phyloP scores from a whole-genome alignment of 2,329 filamentous ascomycete genomes.

The Chaetoscypha palmicola region DNA sequence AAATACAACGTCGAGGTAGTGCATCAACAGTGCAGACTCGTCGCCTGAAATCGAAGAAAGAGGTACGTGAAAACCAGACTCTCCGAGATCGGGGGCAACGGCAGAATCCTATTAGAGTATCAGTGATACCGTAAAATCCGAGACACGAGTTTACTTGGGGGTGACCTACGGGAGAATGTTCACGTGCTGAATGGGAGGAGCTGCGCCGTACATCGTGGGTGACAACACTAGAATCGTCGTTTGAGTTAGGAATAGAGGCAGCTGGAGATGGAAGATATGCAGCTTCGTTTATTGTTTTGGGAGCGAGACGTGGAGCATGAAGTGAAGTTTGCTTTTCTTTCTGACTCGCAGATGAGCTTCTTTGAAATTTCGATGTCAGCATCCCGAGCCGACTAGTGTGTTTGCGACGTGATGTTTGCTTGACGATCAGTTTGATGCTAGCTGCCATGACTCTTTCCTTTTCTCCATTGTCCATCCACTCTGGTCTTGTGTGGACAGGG shows the following conservation, averaged over 20 bases:
- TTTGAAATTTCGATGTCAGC: slow-evolving; percentile 3
- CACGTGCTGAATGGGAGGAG: neutral
- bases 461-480: slow-evolving; percentile 19
- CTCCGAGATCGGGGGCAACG: neutral
- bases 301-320: slow-evolving; percentile 15
- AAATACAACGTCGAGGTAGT: slow-evolving; percentile 56
- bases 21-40: slow-evolving; percentile 39
- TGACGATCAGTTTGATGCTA: slow-evolving; percentile 48
- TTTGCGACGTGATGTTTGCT: slow-evolving; percentile 39
- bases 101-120: neutral
- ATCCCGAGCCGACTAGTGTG: slow-evolving; percentile 4
- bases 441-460: slow-evolving; percentile 37
- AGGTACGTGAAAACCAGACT: neutral
- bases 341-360: neutral
- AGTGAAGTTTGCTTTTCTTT: neutral
- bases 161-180: neutral
- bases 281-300: slow-evolving; percentile 3
- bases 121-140: too few species aligned
- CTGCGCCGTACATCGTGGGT: neutral
- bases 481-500: slow-evolving; percentile 40
- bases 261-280: neutral
- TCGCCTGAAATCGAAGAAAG: slow-evolving; percentile 9
- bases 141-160: too few species aligned
- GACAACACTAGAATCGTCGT: neutral
- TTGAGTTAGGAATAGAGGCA: neutral